Evolutionary conservation across 345 rosid species (phyloP), one percentile per base, ranked within the genome.

Genomic region (Citrus unshiu): DNA sequence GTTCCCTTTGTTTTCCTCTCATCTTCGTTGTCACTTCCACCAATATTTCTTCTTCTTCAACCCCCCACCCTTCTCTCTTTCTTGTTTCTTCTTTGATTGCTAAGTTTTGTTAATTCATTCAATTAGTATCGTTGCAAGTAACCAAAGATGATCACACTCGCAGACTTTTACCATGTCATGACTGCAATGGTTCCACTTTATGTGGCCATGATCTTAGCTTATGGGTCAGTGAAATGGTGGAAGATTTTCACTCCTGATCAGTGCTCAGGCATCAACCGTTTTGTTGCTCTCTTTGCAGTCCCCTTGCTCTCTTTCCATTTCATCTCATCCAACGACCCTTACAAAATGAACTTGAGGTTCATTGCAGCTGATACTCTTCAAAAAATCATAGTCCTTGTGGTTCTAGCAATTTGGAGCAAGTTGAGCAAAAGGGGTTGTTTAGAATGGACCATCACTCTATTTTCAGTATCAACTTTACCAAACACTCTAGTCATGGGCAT

Each of bases 151-250:
- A 96, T 96, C 70, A 89, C 91, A 0, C 79, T 76, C 7, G 5
- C 75, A 16, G 99, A 96, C 68, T 96, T 96, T 81, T 96, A 96
- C 92, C 97, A 96, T 78, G 99, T 96, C 10, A 94, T 96, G 98
- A 96, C 99, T 14, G 97, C 99, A 35, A 84, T 96, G 97, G 99
- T 94, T 35, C 99, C 99, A 46, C 93, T 96, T 37, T 96, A 96
- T 84, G 99, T 96, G 85, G 99, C 99, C 78, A 94, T 96, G 98
- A 83, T 90, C 75, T 81, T 96, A 51, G 99, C 98, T 4, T 96
- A 96, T 74, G 98, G 99, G 25, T 96, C 99, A 0, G 99, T 96
- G 59, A 93, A 92, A 80, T 96, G 99, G 99, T 96, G 99, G 99
- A 94, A 94, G 77, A 94, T 96, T 73, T 96, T 96, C 88, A 87